Conservation (phyloP, 441 rosid genomes). For the Brassica hybrid region DNA sequence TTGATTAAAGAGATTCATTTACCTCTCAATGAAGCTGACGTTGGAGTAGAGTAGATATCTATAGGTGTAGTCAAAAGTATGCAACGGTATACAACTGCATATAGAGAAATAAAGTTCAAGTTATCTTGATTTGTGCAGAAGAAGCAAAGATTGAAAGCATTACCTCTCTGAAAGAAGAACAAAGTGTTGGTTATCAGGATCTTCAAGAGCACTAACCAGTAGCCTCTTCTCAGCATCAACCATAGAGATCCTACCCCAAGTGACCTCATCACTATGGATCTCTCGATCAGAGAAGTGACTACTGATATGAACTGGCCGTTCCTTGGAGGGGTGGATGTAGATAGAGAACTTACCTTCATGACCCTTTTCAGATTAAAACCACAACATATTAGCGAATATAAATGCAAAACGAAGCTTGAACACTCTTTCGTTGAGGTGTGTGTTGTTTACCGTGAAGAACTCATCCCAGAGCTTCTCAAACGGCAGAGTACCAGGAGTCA, state of each 20-base stretch:
- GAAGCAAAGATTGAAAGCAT: slow-evolving; percentile 4
- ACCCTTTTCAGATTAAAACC: slow-evolving; percentile 60
- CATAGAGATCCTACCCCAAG: slow-evolving; percentile 97
- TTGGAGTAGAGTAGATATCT: slow-evolving; percentile 78
- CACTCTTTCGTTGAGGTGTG: background rate
- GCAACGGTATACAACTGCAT: slow-evolving; percentile 91
- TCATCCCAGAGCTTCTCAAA: slow-evolving; percentile 97
- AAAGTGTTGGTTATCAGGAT: slow-evolving; percentile 94
- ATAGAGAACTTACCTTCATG: slow-evolving; percentile 86
- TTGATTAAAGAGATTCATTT: slow-evolving; percentile 34
- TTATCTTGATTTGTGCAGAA: background rate
- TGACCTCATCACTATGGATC: slow-evolving; percentile 77
- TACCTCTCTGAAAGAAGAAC: slow-evolving; percentile 95
- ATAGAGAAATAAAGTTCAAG: background rate
- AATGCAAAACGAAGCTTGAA: background rate
- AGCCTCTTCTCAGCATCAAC: slow-evolving; percentile 94
- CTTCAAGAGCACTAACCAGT: slow-evolving; percentile 80
- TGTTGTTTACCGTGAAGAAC: slow-evolving; percentile 69
- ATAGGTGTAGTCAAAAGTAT: slow-evolving; percentile 68
- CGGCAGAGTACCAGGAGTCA: slow-evolving; percentile 86
- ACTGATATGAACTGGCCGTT: slow-evolving; percentile 78
- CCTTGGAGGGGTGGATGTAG: slow-evolving; percentile 88
- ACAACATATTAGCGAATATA: slow-evolving; percentile 10
- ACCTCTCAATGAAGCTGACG: slow-evolving; percentile 92
- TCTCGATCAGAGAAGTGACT: slow-evolving; percentile 75